Evolutionary conservation across 805 yeast species (phyloP), one percentile per base, ranked within the genome.

Genomic region (Blastobotrys terrestris): DNA sequence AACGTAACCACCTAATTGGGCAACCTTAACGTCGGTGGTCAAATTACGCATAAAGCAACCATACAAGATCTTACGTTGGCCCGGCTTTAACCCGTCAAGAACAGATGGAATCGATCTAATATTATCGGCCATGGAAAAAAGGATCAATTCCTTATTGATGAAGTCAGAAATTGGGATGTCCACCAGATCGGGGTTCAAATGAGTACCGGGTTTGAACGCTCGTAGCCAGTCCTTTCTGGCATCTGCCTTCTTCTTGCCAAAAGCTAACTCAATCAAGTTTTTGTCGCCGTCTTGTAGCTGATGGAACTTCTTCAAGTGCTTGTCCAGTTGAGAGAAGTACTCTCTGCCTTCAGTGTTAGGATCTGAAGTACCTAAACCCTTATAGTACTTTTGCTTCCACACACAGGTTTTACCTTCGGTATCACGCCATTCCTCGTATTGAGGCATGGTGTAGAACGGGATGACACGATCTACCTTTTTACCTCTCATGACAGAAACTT

Each of bases 141-240:
- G 74, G 68, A 95, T 94, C 62, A 94, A 78, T 67, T 94, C 99
- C 66, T 94, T 89, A 71, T 94, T 91, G 67, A 94, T 92, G 64
- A 94, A 94, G 52, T 92, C 97, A 53, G 89, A 78, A 57, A 94
- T 92, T 1, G 97, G 97, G 60, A 94, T 91, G 46, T 78, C 82
- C 2, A 71, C 72, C 52, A 90, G 63, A 2, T 79, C 76, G 16
- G 95, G 91, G 67, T 92, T 97, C 58, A 92, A 74, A 62, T 83
- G 90, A 0, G 97, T 90, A 20, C 99, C 99, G 0, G 97, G 96
- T 57, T 79, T 81, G 68, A 80, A 88, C n/a, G 82, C 84, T 63
- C 95, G 85, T 50, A 94, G 74, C 99, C 99, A 94, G 62, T 90
- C 96, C 65, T 94, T 94, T 74, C 99, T 85, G 55, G 90, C 97